Evolutionary conservation across 129 eudicot genomes (phyloP).

Genomic region (Arctium minus): DNA sequence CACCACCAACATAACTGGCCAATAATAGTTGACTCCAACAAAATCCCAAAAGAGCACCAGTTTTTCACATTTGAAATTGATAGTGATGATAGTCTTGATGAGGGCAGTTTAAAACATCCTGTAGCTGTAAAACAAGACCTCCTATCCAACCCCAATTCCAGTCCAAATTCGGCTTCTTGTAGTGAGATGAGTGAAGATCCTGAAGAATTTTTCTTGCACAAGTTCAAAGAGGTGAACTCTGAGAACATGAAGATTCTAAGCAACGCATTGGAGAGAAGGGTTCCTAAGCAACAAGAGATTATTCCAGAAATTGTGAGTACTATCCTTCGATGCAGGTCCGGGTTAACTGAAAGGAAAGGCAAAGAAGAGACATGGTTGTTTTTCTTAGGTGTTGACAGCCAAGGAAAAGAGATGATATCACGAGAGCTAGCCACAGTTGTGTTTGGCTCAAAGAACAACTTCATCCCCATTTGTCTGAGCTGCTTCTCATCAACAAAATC

Average conservation of each 20-base stretch:
- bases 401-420: constrained; percentile 46
- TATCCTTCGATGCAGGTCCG: constrained; percentile 47
- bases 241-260: constrained; percentile 39
- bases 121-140: constrained; percentile 43
- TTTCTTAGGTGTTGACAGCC: constrained; percentile 45
- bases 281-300: constrained; percentile 52
- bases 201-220: constrained; percentile 10
- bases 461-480: constrained; percentile 32
- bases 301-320: constrained; percentile 50
- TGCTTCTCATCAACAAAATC: constrained; percentile 35
- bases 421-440: constrained; percentile 47
- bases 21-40: constrained; percentile 27
- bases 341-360: constrained; percentile 14
- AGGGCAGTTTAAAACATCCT: background rate
- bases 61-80: constrained; percentile 29
- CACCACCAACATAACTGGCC: constrained; percentile 32
- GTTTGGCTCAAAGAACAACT: constrained; percentile 44
- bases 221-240: constrained; percentile 45
- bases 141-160: constrained; percentile 69
- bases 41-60: constrained; percentile 35
- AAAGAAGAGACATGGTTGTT: constrained; percentile 54
- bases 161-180: constrained; percentile 78
- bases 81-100: constrained; percentile 10
- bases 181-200: constrained; percentile 52
- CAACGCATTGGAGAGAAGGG: constrained; percentile 51